A percentile compares a stretch with the other conserved stretches of the same genome.
These are phyloP conservation scores for Hemisphaericaspora lyxosophila DNA, from an alignment of 1,139 yeast genomes.

Conservation along the genomic window DNA sequence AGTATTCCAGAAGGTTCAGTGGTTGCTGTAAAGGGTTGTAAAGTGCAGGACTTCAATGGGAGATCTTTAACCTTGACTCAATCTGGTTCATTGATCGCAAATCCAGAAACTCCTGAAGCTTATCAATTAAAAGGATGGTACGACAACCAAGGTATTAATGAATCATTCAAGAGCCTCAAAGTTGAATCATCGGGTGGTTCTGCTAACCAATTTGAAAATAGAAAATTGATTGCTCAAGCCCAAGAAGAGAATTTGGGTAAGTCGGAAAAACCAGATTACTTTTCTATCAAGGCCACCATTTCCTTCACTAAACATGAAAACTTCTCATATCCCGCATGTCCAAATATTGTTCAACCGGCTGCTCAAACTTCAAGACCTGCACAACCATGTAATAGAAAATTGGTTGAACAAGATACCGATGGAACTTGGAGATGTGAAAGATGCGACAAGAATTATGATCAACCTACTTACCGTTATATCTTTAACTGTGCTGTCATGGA, in stretches of 20 bases:
- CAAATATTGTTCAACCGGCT: constrained; percentile 35
- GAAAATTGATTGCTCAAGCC: constrained; percentile 68
- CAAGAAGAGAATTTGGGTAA: constrained; percentile 70
- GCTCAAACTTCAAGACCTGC: constrained; percentile 19
- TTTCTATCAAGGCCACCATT: constrained; percentile 71
- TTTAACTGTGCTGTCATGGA: constrained; percentile 73
- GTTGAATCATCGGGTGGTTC: constrained; percentile 25
- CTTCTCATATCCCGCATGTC: constrained; percentile 91
- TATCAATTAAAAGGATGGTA: constrained; percentile 93
- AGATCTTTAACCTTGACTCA: constrained; percentile 80
- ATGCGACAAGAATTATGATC: constrained; percentile 67
- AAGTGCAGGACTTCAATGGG: constrained; percentile 87
- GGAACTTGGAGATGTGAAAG: constrained; percentile 92
- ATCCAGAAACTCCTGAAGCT: constrained; percentile 90
- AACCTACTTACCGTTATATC: constrained; percentile 79
- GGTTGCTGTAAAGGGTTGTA: constrained; percentile 88
- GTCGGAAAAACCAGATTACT: constrained; percentile 77
- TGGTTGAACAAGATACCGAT: constrained; percentile 66
- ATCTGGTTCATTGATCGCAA: constrained; percentile 69
- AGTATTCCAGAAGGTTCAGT: constrained; percentile 75
- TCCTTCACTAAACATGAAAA: constrained; percentile 70
- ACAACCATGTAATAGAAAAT: constrained; percentile 71
- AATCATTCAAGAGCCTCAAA: constrained; percentile 63
- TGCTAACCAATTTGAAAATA: constrained; percentile 40
- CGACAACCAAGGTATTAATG: constrained; percentile 70